Percentiles rank a stretch among this genome's conserved stretches.
Conservation (phyloP, 257 asterid genomes). For the Salvia rosmarinus region DNA sequence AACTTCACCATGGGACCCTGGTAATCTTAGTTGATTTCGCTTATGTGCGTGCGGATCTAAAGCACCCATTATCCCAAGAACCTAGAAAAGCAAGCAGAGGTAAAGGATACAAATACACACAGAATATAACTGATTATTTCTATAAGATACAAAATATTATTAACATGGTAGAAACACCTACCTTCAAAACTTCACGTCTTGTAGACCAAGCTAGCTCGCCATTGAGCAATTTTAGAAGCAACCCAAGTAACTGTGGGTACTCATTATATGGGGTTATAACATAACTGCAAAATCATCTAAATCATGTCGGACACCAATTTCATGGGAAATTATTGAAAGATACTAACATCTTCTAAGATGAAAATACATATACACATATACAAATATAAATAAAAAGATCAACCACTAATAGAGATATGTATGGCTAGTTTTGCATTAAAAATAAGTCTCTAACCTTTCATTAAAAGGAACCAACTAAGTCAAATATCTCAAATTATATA, state of each 20-base stretch:
- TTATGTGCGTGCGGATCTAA: conserved; percentile 95
- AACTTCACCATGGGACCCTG: conserved; percentile 96
- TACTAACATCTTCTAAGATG: conserved; percentile 22
- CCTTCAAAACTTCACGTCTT: conserved; percentile 96
- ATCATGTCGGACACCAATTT: conserved; percentile 24
- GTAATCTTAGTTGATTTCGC: conserved; percentile 77
- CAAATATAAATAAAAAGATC: background rate
- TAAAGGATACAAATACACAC: too few relatives aligned
- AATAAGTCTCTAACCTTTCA: background rate
- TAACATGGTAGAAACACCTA: conserved; percentile 30
- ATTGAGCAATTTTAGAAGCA: conserved; percentile 87
- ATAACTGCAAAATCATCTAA: conserved; percentile 60
- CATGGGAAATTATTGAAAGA: conserved; percentile 2
- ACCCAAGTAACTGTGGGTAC: conserved; percentile 90
- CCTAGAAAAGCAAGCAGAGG: conserved; percentile 52
- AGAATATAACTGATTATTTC: conserved; percentile 21
- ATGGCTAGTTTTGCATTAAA: background rate
- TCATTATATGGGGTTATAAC: conserved; percentile 95
- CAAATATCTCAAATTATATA: background rate
- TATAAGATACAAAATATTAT: background rate
- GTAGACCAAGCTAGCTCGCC: conserved; percentile 99
- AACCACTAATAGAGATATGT: conserved; percentile 1
- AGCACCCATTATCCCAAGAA: conserved; percentile 99
- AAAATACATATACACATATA: background rate
- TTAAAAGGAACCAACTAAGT: conserved; percentile 9